phyloP scores from a whole-genome alignment of 805 yeast species.

The Yamadazyma nakazawae region DNA sequence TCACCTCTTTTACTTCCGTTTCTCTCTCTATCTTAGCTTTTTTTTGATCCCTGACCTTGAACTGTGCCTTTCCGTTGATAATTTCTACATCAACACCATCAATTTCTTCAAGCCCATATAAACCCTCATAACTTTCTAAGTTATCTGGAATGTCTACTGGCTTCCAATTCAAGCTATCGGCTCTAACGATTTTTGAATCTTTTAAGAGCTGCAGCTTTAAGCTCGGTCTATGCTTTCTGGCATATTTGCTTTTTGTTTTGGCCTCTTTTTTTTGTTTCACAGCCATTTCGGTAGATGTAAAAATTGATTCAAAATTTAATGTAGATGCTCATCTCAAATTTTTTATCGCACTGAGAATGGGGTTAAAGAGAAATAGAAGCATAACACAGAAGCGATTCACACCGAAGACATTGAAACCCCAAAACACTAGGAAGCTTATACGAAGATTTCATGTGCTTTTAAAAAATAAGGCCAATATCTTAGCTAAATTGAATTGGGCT shows the following conservation, averaged over 20 bases:
- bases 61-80: constrained; percentile 64
- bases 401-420: constrained; percentile 59
- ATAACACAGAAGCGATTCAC: constrained; percentile 28
- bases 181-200: constrained; percentile 42
- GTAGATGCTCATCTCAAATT: constrained; percentile 7
- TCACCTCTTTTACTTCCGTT: constrained; percentile 18
- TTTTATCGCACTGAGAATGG: constrained; percentile 2
- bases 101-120: constrained; percentile 89
- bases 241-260: constrained; percentile 2
- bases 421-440: constrained; percentile 69
- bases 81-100: constrained; percentile 87
- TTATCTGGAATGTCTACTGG: constrained; percentile 79
- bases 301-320: background rate
- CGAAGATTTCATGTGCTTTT: constrained; percentile 72
- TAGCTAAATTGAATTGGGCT: constrained; percentile 25
- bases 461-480: constrained; percentile 48
- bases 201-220: constrained; percentile 10
- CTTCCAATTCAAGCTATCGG: constrained; percentile 68
- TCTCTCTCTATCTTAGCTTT: constrained; percentile 17
- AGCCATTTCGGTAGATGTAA: background rate
- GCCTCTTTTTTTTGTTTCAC: constrained; percentile 1
- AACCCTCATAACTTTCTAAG: constrained; percentile 83
- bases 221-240: background rate
- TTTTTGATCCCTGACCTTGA: constrained; percentile 38
- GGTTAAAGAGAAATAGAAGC: constrained; percentile 17